Evolutionary conservation across 257 asterid genomes (phyloP).

Genomic region (Scutellaria baicalensis): DNA sequence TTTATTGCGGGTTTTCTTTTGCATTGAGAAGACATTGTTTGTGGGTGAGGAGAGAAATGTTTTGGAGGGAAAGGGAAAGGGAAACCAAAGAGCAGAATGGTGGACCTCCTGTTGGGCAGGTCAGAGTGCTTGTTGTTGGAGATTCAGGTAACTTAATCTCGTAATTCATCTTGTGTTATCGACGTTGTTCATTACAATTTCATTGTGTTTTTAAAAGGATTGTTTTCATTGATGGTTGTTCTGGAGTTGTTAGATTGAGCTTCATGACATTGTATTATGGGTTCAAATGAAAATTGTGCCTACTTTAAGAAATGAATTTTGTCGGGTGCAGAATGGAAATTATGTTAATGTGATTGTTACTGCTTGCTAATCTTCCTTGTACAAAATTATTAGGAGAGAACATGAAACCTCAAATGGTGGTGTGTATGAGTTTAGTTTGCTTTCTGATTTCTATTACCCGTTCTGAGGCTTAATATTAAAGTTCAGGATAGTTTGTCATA

Average conservation of each 20-base stretch:
- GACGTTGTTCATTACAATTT: not conserved
- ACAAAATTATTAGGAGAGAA: not conserved
- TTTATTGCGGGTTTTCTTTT: not conserved
- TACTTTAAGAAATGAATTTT: not conserved
- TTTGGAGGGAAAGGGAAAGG: slow-evolving; percentile 79
- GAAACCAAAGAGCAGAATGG: slow-evolving; percentile 65
- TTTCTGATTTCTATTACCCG: not conserved
- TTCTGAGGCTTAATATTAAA: not conserved
- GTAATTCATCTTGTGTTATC: not conserved
- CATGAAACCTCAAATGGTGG: not conserved
- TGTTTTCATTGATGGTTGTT: not conserved
- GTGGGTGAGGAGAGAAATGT: slow-evolving; percentile 38
- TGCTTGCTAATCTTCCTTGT: not conserved
- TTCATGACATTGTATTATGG: not conserved
- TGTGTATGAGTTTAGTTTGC: not conserved
- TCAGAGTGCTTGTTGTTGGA: slow-evolving; percentile 86
- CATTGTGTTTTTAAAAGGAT: not conserved
- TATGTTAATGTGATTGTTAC: not conserved
- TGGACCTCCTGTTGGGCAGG: slow-evolving; percentile 93
- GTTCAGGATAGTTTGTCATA: not conserved
- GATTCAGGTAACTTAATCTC: slow-evolving; percentile 63
- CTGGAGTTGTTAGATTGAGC: slow-evolving; percentile 1
- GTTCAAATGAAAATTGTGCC: not conserved
- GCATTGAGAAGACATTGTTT: not conserved
- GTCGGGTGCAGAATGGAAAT: not conserved